phyloP scores from a whole-genome alignment of 177 flowering plant species.

The Vitis hybrid region DNA sequence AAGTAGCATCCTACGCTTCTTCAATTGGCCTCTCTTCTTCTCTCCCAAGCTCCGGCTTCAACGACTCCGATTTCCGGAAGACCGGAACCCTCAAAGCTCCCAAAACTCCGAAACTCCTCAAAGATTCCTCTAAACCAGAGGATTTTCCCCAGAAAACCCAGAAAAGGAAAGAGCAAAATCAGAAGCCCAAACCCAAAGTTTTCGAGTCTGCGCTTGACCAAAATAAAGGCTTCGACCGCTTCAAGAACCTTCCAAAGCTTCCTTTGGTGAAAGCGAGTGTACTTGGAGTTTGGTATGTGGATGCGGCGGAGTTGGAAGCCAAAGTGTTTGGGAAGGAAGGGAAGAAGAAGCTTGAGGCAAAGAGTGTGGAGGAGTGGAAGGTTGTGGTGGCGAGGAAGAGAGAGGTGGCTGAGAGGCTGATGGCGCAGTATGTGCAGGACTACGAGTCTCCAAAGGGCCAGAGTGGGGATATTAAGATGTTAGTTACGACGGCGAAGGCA shows the following conservation, averaged over 20 bases:
- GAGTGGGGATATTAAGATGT: slow-evolving; percentile 86
- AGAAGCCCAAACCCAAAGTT: slow-evolving; percentile 20
- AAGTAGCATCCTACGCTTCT: slow-evolving; percentile 77
- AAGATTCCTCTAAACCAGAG: too few relatives aligned
- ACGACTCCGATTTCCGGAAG: slow-evolving; percentile 82
- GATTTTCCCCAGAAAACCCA: not conserved
- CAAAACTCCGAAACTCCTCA: slow-evolving; percentile 6
- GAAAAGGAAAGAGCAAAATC: slow-evolving; percentile 11
- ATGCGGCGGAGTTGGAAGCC: slow-evolving; percentile 65
- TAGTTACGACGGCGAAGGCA: slow-evolving; percentile 69
- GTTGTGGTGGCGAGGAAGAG: slow-evolving; percentile 64
- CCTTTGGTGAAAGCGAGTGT: slow-evolving; percentile 66
- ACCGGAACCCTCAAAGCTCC: slow-evolving; percentile 44
- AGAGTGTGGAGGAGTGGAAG: slow-evolving; percentile 56
- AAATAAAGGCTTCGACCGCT: slow-evolving; percentile 29
- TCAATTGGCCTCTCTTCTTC: slow-evolving; percentile 67
- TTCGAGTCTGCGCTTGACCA: slow-evolving; percentile 21
- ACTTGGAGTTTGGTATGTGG: slow-evolving; percentile 68
- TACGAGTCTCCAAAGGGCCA: slow-evolving; percentile 63
- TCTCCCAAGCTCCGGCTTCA: slow-evolving; percentile 59
- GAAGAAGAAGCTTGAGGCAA: slow-evolving; percentile 34
- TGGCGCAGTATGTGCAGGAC: slow-evolving; percentile 73
- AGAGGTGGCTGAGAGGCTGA: slow-evolving; percentile 69
- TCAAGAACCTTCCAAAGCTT: slow-evolving; percentile 67
- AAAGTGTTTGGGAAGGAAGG: slow-evolving; percentile 52